Base-by-base conservation (phyloP, 805 yeast species). In the Candida sakaeoensis region DNA sequence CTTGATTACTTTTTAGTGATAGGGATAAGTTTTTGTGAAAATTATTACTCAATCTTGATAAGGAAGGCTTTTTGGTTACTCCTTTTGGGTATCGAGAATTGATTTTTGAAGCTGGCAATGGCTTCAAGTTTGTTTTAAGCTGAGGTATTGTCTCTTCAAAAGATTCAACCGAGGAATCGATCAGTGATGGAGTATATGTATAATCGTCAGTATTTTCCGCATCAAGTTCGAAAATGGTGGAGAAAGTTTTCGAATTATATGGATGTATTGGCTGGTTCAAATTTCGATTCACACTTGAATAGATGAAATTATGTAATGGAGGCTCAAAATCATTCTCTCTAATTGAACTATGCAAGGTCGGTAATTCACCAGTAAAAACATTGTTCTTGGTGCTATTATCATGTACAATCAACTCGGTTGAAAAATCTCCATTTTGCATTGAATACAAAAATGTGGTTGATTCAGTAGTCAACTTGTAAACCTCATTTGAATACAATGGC, bases 221-320 rank as follows among this genome's bases (percentile, higher is more conserved):
- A 10, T n/a, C 12, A 13, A 15, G 4, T n/a, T 15, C 14, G 5
- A 14, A 10, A 23, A 23, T 21, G 8, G 26, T 16, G 5, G 27
- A 17, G 28, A 28, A 28, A 21, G 28, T 22, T 15, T 28, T 36
- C 12, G 21, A 25, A 21, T 6, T 16, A 17, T 21, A n/a, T 13
- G n/a, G n/a, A 21, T 12, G 27, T 4, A 14, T 8, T 15, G 37
- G 37, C 21, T 21, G 28, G 16, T 8, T 26, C 24, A 27, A 32
- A 9, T 31, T 24, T 22, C 25, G 19, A 17, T 38, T 24, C 16
- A 36, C 17, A 12, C 31, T 28, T 10, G 18, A 21, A 12, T 28
- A 19, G 9, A 19, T 12, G 23, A 51, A 43, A 39, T 61, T 65
- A 12, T 60, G 59, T 19, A 60, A 53, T 8, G 56, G 51, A 16